A percentile compares a stretch with the other conserved stretches of the same genome.
Conservation (phyloP, 2,329 filamentous ascomycete genomes). For the Capronia americana region DNA sequence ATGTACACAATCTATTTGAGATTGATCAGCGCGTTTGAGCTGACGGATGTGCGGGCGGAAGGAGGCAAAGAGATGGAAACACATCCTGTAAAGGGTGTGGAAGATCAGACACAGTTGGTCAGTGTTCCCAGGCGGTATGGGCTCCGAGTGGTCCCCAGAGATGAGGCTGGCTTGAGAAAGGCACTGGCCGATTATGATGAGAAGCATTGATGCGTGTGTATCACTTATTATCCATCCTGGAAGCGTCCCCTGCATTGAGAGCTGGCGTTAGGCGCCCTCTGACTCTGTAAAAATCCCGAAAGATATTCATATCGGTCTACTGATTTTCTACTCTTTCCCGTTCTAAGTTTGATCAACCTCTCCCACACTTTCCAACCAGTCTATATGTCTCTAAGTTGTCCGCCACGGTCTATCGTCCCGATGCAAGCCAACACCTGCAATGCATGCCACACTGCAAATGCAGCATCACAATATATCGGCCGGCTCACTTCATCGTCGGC, state of each 20-base stretch:
- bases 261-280: neutral
- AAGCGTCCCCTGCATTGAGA: neutral
- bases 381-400: neutral
- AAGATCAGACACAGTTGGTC: slow-evolving; percentile 68
- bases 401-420: neutral
- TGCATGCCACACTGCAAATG: neutral
- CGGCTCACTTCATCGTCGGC: slow-evolving; percentile 26
- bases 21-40: slow-evolving; percentile 66
- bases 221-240: neutral
- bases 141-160: slow-evolving; percentile 64
- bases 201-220: slow-evolving; percentile 16
- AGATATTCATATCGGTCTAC: neutral
- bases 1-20: slow-evolving; percentile 70
- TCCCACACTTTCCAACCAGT: neutral
- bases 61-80: slow-evolving; percentile 50
- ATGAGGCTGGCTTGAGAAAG: slow-evolving; percentile 53
- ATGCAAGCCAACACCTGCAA: neutral
- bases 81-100: slow-evolving; percentile 65
- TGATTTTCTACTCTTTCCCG: neutral
- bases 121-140: slow-evolving; percentile 65
- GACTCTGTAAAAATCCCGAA: neutral
- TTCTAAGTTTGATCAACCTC: neutral
- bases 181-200: slow-evolving; percentile 45
- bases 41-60: slow-evolving; percentile 60
- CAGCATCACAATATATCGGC: too few relatives aligned